phyloP scores from a whole-genome alignment of 768 basidiomycete species.

The Suillus variegatus region DNA sequence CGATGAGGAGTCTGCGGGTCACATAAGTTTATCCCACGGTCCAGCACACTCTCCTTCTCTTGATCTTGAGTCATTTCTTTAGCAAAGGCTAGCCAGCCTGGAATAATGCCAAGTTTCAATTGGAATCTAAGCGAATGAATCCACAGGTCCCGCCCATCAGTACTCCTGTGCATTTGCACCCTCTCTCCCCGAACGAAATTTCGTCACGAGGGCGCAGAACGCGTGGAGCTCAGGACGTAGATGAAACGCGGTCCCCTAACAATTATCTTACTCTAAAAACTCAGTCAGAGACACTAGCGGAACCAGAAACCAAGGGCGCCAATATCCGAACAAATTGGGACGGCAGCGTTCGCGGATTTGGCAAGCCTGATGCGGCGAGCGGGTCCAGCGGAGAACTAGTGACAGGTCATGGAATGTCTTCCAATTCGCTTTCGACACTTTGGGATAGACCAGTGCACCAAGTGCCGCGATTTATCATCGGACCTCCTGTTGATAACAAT shows the following conservation, averaged over 20 bases:
- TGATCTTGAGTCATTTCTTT: background rate
- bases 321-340: conserved; percentile 42
- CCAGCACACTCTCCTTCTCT: background rate
- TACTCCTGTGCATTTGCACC: conserved; percentile 71
- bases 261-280: conserved; percentile 67
- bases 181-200: conserved; percentile 61
- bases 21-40: conserved; percentile 8
- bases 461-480: conserved; percentile 41
- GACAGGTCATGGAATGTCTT: conserved; percentile 30
- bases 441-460: conserved; percentile 39
- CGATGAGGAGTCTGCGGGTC: background rate
- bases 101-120: conserved; percentile 15
- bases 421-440: conserved; percentile 40
- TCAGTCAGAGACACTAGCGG: conserved; percentile 50
- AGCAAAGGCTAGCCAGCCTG: background rate
- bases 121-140: conserved; percentile 22
- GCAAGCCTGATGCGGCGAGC: conserved; percentile 41
- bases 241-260: conserved; percentile 35
- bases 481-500: conserved; percentile 35
- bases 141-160: conserved; percentile 31
- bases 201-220: conserved; percentile 49
- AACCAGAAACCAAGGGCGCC: conserved; percentile 24
- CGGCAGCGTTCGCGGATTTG: conserved; percentile 59
- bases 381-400: conserved; percentile 23
- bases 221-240: conserved; percentile 39